Conservation (phyloP, 2,329 filamentous ascomycete genomes). For the Cladophialophora carrionii region DNA sequence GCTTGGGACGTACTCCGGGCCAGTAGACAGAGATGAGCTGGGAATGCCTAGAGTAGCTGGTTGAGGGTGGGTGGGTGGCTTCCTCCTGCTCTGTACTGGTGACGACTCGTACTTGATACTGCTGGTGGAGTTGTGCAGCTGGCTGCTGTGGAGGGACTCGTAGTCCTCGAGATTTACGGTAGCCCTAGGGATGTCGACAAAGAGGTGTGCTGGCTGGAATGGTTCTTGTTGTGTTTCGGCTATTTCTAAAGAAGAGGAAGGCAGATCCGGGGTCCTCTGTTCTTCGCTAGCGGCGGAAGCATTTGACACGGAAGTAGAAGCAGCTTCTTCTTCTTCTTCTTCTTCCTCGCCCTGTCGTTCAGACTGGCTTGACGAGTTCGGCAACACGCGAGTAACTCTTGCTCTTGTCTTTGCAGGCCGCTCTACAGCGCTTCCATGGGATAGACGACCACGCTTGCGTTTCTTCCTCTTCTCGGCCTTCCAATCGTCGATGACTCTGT, state of each 20-base stretch:
- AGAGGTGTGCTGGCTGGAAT: constrained; percentile 5
- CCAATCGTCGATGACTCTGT: not conserved
- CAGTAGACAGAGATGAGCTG: not conserved
- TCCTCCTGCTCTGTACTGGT: not conserved
- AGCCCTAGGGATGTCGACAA: constrained; percentile 23
- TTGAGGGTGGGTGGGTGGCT: not conserved
- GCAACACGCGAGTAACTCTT: constrained; percentile 11
- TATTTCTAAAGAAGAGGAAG: constrained; percentile 30
- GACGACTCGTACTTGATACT: constrained; percentile 5
- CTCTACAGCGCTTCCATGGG: not conserved
- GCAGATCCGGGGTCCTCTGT: not conserved
- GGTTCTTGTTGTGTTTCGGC: constrained; percentile 30
- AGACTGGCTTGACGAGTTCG: constrained; percentile 28
- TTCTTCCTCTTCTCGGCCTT: constrained; percentile 2
- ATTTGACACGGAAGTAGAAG: not conserved
- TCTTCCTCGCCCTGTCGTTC: not conserved
- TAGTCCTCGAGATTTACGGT: constrained; percentile 29
- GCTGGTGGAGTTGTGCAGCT: constrained; percentile 17
- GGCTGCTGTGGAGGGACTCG: constrained; percentile 32
- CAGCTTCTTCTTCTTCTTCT: not conserved
- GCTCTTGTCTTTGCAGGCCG: not conserved
- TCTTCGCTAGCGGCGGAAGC: not conserved
- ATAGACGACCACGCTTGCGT: not conserved
- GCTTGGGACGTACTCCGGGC: not conserved
- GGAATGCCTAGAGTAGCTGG: not conserved